Evolutionary conservation across 2,329 filamentous ascomycete genomes (phyloP).

Genomic region (Colletotrichum lentis): DNA sequence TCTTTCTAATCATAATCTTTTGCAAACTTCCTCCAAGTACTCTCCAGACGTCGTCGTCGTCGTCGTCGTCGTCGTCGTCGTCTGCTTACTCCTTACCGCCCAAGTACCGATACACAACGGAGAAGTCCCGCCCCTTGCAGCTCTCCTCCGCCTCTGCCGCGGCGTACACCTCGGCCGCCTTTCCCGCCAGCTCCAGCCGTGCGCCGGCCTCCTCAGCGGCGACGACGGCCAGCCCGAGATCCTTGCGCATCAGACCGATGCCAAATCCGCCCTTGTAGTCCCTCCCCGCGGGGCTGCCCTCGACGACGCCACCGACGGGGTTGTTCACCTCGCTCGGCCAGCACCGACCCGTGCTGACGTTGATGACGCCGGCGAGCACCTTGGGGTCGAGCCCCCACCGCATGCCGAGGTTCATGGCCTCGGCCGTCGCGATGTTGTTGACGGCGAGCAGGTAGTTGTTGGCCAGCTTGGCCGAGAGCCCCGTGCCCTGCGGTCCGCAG

Average conservation of each 20-base stretch:
- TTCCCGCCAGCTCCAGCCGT: conserved; percentile 69
- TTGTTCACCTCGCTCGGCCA: conserved; percentile 98
- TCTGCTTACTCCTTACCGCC: conserved; percentile 59
- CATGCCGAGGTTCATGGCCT: conserved; percentile 73
- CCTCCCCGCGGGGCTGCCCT: conserved; percentile 75
- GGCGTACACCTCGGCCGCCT: conserved; percentile 73
- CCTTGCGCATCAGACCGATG: conserved; percentile 81
- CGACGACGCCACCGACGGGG: conserved; percentile 85
- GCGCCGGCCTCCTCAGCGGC: conserved; percentile 75
- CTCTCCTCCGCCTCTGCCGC: conserved; percentile 66
- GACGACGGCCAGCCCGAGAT: conserved; percentile 75
- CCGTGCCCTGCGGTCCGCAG: conserved; percentile 83
- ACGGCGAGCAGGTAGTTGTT: conserved; percentile 97
- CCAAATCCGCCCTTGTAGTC: conserved; percentile 83
- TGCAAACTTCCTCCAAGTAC: no score
- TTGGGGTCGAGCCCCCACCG: conserved; percentile 66
- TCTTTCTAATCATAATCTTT: neutral
- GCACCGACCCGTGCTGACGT: conserved; percentile 90
- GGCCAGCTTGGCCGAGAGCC: conserved; percentile 89
- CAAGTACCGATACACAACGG: conserved; percentile 79
- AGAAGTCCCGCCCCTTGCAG: conserved; percentile 79
- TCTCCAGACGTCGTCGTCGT: no score
- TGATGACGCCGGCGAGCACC: conserved; percentile 84
- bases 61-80: no score
- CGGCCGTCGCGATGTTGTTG: conserved; percentile 80